A percentile compares a stretch with the other conserved stretches of the same genome.
Conservation (phyloP, 208 protist genomes). For the Leishmania braziliensis region DNA sequence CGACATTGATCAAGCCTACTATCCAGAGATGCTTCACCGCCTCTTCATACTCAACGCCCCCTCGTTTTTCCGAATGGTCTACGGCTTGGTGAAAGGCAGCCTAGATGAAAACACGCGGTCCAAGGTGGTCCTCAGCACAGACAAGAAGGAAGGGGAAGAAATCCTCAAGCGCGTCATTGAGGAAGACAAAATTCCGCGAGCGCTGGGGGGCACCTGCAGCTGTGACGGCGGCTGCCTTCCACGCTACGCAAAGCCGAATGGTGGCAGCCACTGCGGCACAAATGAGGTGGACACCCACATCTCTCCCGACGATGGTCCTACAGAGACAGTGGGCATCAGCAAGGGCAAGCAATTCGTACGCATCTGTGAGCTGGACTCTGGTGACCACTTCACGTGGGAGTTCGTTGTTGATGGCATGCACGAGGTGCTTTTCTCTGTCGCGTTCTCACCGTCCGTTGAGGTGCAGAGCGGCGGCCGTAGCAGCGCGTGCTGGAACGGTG, state of each 20-base stretch:
- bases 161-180: conserved; percentile 62
- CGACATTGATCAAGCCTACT: conserved; percentile 74
- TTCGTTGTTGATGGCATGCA: conserved; percentile 25
- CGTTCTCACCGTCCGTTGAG: conserved; percentile 12
- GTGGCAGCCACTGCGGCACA: background rate
- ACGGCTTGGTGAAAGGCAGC: conserved; percentile 54
- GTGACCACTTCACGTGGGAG: conserved; percentile 42
- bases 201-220: conserved; percentile 56
- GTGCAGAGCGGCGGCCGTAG: background rate
- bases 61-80: conserved; percentile 48
- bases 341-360: conserved; percentile 49
- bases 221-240: conserved; percentile 67
- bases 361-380: conserved; percentile 10
- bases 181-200: conserved; percentile 61
- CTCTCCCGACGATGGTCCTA: conserved; percentile 17
- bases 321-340: conserved; percentile 41
- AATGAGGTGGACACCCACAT: conserved; percentile 4
- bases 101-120: conserved; percentile 66
- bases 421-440: conserved; percentile 42
- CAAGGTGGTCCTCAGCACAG: conserved; percentile 69
- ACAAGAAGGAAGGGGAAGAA: conserved; percentile 42
- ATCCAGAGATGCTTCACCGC: conserved; percentile 75
- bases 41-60: conserved; percentile 79
- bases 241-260: conserved; percentile 24
- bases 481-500: background rate